phyloP scores from a whole-genome alignment of 2,329 filamentous ascomycete genomes.

The Pestalotiopsis sp. region DNA sequence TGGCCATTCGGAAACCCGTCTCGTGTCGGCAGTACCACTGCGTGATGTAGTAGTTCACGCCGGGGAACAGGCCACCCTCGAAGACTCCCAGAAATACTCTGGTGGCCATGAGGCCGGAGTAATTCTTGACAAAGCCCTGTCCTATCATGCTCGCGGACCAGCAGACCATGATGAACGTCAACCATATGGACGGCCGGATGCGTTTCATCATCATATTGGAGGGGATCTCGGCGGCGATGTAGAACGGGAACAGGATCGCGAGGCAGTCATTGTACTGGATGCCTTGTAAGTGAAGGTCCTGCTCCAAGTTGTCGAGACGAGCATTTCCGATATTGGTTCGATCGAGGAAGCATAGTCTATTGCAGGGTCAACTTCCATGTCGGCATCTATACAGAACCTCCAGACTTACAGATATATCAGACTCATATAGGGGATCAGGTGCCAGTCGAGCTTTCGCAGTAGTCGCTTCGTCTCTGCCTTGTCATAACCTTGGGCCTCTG shows the following conservation, averaged over 20 bases:
- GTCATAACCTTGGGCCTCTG: conserved; percentile 28
- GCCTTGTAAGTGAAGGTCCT: conserved; percentile 49
- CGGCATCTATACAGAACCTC: not conserved
- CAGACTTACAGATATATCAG: conserved; percentile 54
- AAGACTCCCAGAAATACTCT: conserved; percentile 50
- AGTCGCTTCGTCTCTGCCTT: conserved; percentile 48
- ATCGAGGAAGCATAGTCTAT: conserved; percentile 52
- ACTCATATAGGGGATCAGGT: conserved; percentile 61
- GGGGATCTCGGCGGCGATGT: conserved; percentile 49
- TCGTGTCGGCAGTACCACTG: conserved; percentile 64
- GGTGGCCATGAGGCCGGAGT: conserved; percentile 38
- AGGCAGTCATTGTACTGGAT: conserved; percentile 65
- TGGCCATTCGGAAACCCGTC: conserved; percentile 17
- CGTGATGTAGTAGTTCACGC: conserved; percentile 62
- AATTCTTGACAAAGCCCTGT: conserved; percentile 28
- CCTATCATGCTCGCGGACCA: conserved; percentile 26
- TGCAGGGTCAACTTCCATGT: not conserved
- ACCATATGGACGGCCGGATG: conserved; percentile 62
- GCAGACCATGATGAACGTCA: conserved; percentile 65
- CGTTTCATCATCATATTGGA: conserved; percentile 66
- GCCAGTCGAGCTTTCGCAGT: conserved; percentile 54
- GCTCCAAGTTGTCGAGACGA: conserved; percentile 36
- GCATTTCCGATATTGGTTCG: conserved; percentile 51
- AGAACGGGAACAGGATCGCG: conserved; percentile 66
- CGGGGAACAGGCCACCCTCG: conserved; percentile 64